Percentiles rank a stretch among this genome's conserved stretches.
Evolutionary conservation across 2,329 filamentous ascomycete species (phyloP).

Genomic region (Graphilbum sp.): DNA sequence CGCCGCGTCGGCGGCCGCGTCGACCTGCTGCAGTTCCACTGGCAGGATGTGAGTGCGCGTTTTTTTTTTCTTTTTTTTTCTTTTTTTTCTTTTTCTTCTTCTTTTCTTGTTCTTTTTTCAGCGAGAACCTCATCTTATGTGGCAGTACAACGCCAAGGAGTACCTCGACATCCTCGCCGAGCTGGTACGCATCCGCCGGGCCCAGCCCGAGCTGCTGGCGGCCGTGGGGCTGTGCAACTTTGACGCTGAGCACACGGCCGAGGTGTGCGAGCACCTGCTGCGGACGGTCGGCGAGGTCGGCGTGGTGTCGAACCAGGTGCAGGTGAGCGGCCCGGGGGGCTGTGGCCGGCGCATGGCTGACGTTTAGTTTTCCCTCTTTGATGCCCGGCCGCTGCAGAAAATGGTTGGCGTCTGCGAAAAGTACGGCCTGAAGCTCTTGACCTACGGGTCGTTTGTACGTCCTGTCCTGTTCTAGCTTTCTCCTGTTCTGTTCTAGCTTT

Average conservation of each 20-base stretch:
- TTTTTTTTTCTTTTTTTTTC: too few species aligned
- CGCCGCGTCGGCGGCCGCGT: constrained; percentile 16
- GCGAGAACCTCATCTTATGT: too few species aligned
- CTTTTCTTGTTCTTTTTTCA: too few species aligned
- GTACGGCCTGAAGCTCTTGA: constrained; percentile 16
- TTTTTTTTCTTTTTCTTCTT: too few species aligned
- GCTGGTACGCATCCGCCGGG: constrained; percentile 14
- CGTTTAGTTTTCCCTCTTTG: constrained; percentile 17
- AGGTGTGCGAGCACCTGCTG: constrained; percentile 18
- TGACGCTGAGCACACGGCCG: constrained; percentile 15
- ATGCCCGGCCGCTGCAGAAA: constrained; percentile 14
- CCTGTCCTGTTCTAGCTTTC: too few species aligned
- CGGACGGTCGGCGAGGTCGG: constrained; percentile 13
- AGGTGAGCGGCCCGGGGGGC: constrained; percentile 15
- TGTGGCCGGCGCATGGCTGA: too few species aligned
- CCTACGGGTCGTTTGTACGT: constrained; percentile 19
- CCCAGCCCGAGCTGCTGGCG: constrained; percentile 14
- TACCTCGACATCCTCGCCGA: constrained; percentile 18
- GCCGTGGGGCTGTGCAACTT: constrained; percentile 20
- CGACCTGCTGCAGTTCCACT: constrained; percentile 20
- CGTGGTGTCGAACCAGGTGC: constrained; percentile 18
- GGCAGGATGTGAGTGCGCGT: constrained; percentile 16
- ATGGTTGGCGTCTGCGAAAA: constrained; percentile 15
- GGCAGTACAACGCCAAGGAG: constrained; percentile 18
- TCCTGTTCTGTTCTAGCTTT: background rate